Base-by-base conservation (phyloP, 2,329 filamentous ascomycete species). In the Aspergillus amoenus region DNA sequence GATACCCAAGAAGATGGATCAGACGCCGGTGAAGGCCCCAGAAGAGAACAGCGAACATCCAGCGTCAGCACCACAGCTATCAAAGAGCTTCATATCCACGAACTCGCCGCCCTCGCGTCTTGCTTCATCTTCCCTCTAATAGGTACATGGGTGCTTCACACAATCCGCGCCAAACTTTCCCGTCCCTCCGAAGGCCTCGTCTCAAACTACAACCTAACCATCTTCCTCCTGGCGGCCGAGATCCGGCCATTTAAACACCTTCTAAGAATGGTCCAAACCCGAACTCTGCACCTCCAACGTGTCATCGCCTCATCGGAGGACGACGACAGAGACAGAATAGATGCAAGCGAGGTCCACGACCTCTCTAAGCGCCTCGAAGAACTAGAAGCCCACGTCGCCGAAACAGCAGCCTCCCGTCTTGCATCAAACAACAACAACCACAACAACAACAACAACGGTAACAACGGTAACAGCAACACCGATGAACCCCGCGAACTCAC, bases 181-280 rank as follows among this genome's bases (percentile, higher is more conserved):
- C 83, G 90, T 2, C 90, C 90, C 0, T 92, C 91, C 0, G 92
- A 95, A 71, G 90, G 90, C 1, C 79, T 97, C 11, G 88, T 97
- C 6, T 96, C 91, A 4, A 90, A 96, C 73, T 95, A 93, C 76
- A 97, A 97, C 72, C 81, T 97, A 54, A 92, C 88, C 12, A 90
- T 97, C 52, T 97, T 97, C 73, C 79, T 96, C 3, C 82, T 96
- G 17, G 90, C 89, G 1, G 90, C 93, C 3, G 93, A 97, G 74
- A 79, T 97, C 27, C 87, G 90, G 3, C 93, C 93, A 0, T 78
- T 92, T 48, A 85, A 90, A 1, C 93, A 97, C 69, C 77, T 95
- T 24, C 84, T 96, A 60, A 90, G 88, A 69, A 83, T 97, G 66
- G 82, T 95, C 4, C 88, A 91, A 66, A 83, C 85, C 13, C 85